Base-by-base conservation (phyloP, 2,329 filamentous ascomycete genomes). In the Pyricularia grisea region DNA sequence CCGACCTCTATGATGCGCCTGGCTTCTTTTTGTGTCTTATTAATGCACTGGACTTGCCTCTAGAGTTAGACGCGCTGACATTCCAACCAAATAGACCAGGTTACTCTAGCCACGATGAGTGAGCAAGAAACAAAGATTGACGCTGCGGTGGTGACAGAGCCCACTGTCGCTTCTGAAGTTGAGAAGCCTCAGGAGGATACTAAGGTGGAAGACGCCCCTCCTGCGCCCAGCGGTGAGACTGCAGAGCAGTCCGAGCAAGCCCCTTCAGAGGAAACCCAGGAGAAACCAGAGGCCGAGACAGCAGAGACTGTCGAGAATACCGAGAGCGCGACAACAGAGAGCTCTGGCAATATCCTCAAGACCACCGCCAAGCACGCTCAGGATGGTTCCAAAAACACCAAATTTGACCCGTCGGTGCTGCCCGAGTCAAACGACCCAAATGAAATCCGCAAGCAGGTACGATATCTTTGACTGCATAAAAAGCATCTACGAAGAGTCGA, bases 371-470 rank as follows among this genome's bases (percentile, higher is more conserved):
- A 74, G 67, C 42, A 68, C 9, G 12, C 28, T 33, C 76, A 80
- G 42, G 77, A 81, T 72, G 76, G 75, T 70, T 74, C 77, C 72
- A 87, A 87, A 73, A 90, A 90, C 73, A 84, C 84, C 78, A 92
- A 92, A 79, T 92, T 90, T 70, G 89, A 93, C 75, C 85, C 92
- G 67, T 88, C 88, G 66, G 78, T 83, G 50, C 86, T 88, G 72
- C 82, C 88, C 68, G 89, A 92, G 76, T 90, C 90, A 28, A 88
- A 91, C 74, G 92, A 97, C 78, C 91, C 91, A 1, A 84, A 84
- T 28, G 87, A 91, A 79, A 97, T 97, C 75, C 90, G 92, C 78
- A 90, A 90, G 76, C 94, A 96, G 85, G 91, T 92, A 82, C 77
- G 25, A 10, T 30, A 1, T 23, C 25, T 25, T 5, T 14, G 12